Evolutionary conservation across 805 yeast species (phyloP), one percentile per base, ranked within the genome.

Genomic region (Metschnikowia matae): DNA sequence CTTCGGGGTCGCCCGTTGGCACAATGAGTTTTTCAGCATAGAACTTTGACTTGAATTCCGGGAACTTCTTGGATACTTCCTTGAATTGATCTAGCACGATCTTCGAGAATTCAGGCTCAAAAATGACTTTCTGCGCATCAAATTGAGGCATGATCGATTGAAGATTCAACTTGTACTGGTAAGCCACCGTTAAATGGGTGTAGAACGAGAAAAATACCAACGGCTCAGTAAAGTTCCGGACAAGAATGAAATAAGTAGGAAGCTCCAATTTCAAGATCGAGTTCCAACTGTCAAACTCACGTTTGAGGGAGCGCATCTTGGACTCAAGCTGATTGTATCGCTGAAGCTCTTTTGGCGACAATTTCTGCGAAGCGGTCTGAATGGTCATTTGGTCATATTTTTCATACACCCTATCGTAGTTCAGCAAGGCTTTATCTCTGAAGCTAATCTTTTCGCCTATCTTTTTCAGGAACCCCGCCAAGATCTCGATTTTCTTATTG

Each of bases 261-360:
- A 82, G 57, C 39, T 81, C 85, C 31, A 50, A 51, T 50, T 78
- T 78, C 52, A 82, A 64, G 3, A 55, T 46, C 4, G 58, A 53
- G 57, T 80, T 78, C 34, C 70, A 53, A 10, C 52, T 44, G 2
- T 73, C 72, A 55, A 73, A 79, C 44, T 54, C 54, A 1, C 37
- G 48, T 36, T 61, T 62, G 14, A 46, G 47, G 1, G 49, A 63
- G 3, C 58, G 64, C 21, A 67, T 35, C 58, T 73, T 59, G 51
- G 66, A 50, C 54, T 68, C 53, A 56, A 65, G 48, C 45, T 53
- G 49, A 43, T 52, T 54, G 21, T 64, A 48, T 18, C 59, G 63
- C 37, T 61, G 69, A 6, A 61, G 51, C 50, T 72, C 71, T 48
- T 66, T 69, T 2, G 58, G 49, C 1, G 68, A 56, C 8, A 71